Percentiles rank a stretch among this genome's conserved stretches.
phyloP scores from a whole-genome alignment of 257 asterid genomes.

The Solanum appendiculatum region DNA sequence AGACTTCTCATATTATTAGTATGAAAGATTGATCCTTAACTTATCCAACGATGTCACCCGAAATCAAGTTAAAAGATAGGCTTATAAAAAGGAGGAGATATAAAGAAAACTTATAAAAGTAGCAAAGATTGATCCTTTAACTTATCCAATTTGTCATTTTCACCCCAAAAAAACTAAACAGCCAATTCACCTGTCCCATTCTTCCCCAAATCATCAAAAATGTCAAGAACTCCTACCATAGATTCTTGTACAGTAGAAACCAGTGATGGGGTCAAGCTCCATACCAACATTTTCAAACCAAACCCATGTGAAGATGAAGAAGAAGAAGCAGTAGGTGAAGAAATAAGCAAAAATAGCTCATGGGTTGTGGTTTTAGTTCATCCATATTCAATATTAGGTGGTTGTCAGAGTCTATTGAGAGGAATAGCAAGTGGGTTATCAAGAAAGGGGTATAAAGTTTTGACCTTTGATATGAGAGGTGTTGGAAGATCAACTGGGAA shows the following conservation, averaged over 20 bases:
- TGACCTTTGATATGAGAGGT: slow-evolving; percentile 55
- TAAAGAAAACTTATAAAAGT: not conserved
- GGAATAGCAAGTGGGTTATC: slow-evolving; percentile 43
- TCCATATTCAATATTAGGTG: slow-evolving; percentile 43
- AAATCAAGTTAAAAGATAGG: too few species aligned
- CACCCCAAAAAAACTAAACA: not conserved
- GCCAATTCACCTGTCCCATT: not conserved
- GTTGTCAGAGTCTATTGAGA: slow-evolving; percentile 30
- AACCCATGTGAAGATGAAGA: not conserved
- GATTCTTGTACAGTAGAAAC: slow-evolving; percentile 37
- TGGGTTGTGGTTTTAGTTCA: slow-evolving; percentile 39
- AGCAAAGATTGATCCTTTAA: not conserved
- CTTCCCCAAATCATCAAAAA: not conserved
- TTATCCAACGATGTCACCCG: too few species aligned
- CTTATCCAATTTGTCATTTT: not conserved
- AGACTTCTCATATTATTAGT: not conserved
- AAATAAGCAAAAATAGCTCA: not conserved
- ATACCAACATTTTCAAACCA: slow-evolving; percentile 27
- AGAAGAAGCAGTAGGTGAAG: not conserved
- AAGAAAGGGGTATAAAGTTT: slow-evolving; percentile 32
- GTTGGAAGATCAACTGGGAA: slow-evolving; percentile 40
- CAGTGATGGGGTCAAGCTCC: slow-evolving; percentile 32
- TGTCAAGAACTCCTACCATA: not conserved
- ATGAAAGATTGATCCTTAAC: not conserved
- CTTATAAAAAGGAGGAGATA: too few species aligned